Percentiles rank a stretch among this genome's conserved stretches.
Evolutionary conservation across 192 early-diverging fungal species (phyloP).

Genomic region (Entophlyctis luteolus): DNA sequence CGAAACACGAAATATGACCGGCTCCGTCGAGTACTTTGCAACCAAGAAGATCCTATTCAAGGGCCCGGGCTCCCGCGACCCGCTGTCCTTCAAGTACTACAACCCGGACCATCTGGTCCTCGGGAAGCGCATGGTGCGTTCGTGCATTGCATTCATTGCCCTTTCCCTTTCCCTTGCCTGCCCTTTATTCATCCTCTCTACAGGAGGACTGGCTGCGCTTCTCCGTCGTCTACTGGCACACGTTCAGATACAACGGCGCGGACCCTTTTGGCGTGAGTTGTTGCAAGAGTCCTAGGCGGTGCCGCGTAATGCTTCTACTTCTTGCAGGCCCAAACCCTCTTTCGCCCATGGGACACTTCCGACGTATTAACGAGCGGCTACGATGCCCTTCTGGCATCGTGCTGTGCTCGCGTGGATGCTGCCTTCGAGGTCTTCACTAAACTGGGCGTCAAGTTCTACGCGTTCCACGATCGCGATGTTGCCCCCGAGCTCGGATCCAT

Average conservation of each 20-base stretch:
- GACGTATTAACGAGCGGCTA: conserved; percentile 15
- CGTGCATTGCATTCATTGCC: too few relatives aligned
- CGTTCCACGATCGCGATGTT: conserved; percentile 39
- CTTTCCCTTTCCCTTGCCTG: too few relatives aligned
- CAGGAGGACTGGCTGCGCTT: conserved; percentile 34
- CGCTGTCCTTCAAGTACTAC: conserved; percentile 35
- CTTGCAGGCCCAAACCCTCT: conserved; percentile 17
- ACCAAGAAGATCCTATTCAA: conserved; percentile 13
- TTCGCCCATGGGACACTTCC: conserved; percentile 25
- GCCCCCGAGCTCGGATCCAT: conserved; percentile 30
- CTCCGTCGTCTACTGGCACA: conserved; percentile 35
- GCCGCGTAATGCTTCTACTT: too few relatives aligned
- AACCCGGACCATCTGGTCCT: conserved; percentile 27
- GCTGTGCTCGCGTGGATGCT: conserved; percentile 31
- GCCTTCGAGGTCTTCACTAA: conserved; percentile 36
- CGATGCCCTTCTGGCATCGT: conserved; percentile 7
- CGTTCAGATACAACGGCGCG: conserved; percentile 26
- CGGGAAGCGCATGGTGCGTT: conserved; percentile 34
- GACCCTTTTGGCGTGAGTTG: conserved; percentile 37
- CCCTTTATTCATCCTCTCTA: too few relatives aligned
- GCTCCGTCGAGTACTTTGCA: too few relatives aligned
- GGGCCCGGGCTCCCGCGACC: conserved; percentile 20
- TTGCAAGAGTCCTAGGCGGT: background rate
- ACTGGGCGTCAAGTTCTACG: conserved; percentile 39
- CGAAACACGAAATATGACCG: too few relatives aligned